These are phyloP conservation scores for Colletotrichum acutatum DNA, from an alignment of 2,329 filamentous ascomycete genomes.

Conservation along the genomic window DNA sequence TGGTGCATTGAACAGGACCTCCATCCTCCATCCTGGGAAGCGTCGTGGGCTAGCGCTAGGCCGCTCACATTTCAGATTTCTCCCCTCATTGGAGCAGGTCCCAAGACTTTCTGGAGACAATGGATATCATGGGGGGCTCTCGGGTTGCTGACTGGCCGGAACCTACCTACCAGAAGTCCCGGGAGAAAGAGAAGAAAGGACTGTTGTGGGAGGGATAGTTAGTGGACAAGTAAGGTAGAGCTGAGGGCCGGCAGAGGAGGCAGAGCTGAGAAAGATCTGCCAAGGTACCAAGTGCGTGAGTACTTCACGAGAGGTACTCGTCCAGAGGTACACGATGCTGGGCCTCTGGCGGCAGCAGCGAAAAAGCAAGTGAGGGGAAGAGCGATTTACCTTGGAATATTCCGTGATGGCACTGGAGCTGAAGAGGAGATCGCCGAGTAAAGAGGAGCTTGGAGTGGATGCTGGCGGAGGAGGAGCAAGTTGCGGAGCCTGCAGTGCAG, in stretches of 20 bases:
- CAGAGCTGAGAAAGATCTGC: background rate
- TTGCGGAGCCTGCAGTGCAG: background rate
- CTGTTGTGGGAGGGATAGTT: too few species aligned
- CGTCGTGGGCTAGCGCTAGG: background rate
- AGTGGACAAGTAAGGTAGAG: too few species aligned
- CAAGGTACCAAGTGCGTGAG: background rate
- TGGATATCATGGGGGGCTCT: background rate
- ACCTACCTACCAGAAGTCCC: too few species aligned
- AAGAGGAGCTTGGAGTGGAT: background rate
- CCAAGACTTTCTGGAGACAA: background rate
- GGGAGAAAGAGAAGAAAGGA: too few species aligned
- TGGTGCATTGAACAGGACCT: background rate
- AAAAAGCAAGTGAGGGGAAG: slow-evolving; percentile 1
- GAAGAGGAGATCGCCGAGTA: background rate
- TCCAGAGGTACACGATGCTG: background rate
- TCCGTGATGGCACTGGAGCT: background rate
- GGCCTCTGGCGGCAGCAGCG: background rate
- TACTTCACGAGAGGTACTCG: background rate
- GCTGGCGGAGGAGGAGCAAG: background rate
- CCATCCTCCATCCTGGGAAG: background rate
- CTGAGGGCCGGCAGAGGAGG: background rate
- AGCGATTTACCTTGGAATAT: background rate
- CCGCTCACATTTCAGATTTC: background rate
- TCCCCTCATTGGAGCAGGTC: slow-evolving; percentile 3
- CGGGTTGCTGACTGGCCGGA: background rate